A percentile compares a stretch with the other conserved stretches of the same genome.
Conservation (phyloP, 148 eudicot genomes). For the Vaccinium macrocarpon region DNA sequence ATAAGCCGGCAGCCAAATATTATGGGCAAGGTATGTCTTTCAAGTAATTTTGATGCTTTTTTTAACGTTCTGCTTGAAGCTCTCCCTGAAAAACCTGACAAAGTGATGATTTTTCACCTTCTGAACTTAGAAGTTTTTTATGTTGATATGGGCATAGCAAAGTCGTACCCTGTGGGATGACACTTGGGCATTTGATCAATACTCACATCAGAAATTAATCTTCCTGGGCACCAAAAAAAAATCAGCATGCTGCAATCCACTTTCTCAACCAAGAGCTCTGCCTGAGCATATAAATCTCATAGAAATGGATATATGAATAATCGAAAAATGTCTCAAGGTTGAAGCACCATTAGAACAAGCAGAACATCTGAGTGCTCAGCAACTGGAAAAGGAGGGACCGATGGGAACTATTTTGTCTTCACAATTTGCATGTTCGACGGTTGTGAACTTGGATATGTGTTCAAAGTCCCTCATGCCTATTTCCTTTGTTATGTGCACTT, state of each 20-base stretch:
- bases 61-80: neutral
- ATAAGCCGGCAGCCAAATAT: conserved; percentile 97
- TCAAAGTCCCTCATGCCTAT: neutral
- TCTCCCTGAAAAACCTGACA: neutral
- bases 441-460: neutral
- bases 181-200: neutral
- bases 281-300: neutral
- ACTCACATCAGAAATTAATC: neutral
- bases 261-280: neutral
- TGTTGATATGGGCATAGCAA: neutral
- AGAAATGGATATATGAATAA: neutral
- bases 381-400: neutral
- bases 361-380: neutral
- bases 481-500: neutral
- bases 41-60: neutral
- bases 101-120: neutral
- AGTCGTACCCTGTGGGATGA: neutral
- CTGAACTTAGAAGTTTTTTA: neutral
- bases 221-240: neutral
- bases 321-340: neutral
- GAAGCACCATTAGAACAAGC: neutral
- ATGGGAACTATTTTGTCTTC: neutral
- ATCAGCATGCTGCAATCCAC: neutral
- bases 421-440: neutral
- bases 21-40: conserved; percentile 64